Evolutionary conservation across 2,329 filamentous ascomycete species (phyloP).

Genomic region (Diaporthe australafricana): DNA sequence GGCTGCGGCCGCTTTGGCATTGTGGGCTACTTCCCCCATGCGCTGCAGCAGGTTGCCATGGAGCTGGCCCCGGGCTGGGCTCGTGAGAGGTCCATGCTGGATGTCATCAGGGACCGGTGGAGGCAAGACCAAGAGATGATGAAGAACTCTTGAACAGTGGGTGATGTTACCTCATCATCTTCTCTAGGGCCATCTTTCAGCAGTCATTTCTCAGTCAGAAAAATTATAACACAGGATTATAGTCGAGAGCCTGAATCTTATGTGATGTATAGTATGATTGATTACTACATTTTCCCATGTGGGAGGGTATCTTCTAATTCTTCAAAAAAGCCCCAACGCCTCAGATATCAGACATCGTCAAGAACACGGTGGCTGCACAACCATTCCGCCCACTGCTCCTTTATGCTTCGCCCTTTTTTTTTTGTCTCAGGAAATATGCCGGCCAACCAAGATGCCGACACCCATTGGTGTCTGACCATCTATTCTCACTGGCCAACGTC

Average conservation of each 20-base stretch:
- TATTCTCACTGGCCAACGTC: not conserved
- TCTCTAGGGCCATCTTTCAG: no score
- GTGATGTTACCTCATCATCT: no score
- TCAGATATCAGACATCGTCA: not conserved
- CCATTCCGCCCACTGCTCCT: not conserved
- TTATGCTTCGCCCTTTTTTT: not conserved
- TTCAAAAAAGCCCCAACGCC: not conserved
- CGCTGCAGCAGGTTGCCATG: conserved; percentile 33
- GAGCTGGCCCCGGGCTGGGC: conserved; percentile 30
- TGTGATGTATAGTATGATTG: not conserved
- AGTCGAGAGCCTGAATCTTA: not conserved
- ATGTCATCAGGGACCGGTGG: conserved; percentile 19
- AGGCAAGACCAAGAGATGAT: conserved; percentile 21
- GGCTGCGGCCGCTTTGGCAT: conserved; percentile 39
- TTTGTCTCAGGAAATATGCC: not conserved
- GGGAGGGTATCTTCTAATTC: conserved; percentile 38
- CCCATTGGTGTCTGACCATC: not conserved
- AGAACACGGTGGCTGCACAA: not conserved
- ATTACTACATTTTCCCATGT: conserved; percentile 28
- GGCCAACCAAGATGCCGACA: not conserved
- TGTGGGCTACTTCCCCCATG: conserved; percentile 40
- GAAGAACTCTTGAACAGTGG: conserved; percentile 10
- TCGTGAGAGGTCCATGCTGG: not conserved
- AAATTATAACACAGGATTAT: no score
- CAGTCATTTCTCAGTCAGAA: no score